phyloP scores from a whole-genome alignment of 805 yeast genomes.

The Suhomyces pyralidae region DNA sequence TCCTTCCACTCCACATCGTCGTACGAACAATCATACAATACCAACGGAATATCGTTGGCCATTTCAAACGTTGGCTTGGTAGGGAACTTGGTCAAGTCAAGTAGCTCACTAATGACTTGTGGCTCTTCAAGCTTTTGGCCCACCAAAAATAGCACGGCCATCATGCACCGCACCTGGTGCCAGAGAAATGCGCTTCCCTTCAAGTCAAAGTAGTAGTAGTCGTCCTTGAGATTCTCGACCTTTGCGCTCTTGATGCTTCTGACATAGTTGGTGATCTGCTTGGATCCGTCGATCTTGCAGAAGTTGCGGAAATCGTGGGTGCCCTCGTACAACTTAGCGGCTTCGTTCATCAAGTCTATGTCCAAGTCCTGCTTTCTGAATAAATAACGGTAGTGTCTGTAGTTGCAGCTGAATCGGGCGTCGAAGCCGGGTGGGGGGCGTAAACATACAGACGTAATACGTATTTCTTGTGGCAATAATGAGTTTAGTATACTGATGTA shows the following conservation, averaged over 20 bases:
- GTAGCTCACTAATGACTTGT: conserved; percentile 50
- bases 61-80: conserved; percentile 77
- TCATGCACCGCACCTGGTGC: conserved; percentile 98
- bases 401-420: conserved; percentile 88
- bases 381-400: conserved; percentile 81
- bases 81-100: conserved; percentile 57
- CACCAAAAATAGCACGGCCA: conserved; percentile 73
- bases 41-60: conserved; percentile 87
- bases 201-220: conserved; percentile 67
- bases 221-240: conserved; percentile 42
- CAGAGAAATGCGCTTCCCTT: conserved; percentile 89
- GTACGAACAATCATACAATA: conserved; percentile 80
- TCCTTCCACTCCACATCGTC: conserved; percentile 67
- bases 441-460: conserved; percentile 77
- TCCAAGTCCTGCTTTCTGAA: conserved; percentile 59
- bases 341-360: conserved; percentile 63
- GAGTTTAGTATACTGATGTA: conserved; percentile 75
- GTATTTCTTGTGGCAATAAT: conserved; percentile 73
- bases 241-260: conserved; percentile 58
- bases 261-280: conserved; percentile 79
- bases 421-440: conserved; percentile 83
- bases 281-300: conserved; percentile 91
- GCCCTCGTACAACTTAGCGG: conserved; percentile 63
- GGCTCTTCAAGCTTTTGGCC: conserved; percentile 77
- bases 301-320: conserved; percentile 90